Percentiles rank a stretch among this genome's conserved stretches.
phyloP scores from a whole-genome alignment of 2,329 filamentous ascomycete genomes.

The Tolypocladium tropicale region DNA sequence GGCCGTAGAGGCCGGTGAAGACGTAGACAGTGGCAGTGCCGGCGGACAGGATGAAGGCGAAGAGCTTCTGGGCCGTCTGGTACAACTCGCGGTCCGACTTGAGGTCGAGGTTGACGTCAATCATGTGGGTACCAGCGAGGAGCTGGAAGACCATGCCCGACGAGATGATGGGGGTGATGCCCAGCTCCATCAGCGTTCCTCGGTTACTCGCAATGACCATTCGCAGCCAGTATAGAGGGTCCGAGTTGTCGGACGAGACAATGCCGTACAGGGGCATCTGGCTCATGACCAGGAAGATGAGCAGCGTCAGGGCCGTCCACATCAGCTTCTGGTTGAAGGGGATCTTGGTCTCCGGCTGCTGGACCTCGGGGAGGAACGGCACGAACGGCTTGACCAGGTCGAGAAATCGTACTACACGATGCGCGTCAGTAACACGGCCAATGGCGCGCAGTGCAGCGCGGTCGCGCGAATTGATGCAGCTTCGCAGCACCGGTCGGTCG shows the following conservation, averaged over 20 bases:
- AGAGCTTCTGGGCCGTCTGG: constrained; percentile 98
- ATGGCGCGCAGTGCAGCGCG: constrained; percentile 16
- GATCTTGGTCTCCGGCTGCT: constrained; percentile 95
- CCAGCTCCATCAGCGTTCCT: constrained; percentile 90
- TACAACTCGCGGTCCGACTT: constrained; percentile 99
- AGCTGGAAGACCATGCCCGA: constrained; percentile 99
- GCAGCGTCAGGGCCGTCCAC: constrained; percentile 87
- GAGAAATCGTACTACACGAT: constrained; percentile 79
- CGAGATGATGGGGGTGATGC: constrained; percentile 97
- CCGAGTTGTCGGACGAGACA: constrained; percentile 95
- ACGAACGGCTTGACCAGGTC: constrained; percentile 99
- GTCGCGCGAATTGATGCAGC: constrained; percentile 8
- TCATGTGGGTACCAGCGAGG: constrained; percentile 96
- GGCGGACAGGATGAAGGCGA: constrained; percentile 94
- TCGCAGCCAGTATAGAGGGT: constrained; percentile 98
- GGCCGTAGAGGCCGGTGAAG: constrained; percentile 94
- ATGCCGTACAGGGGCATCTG: constrained; percentile 99
- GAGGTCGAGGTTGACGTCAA: constrained; percentile 99
- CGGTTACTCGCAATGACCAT: constrained; percentile 99
- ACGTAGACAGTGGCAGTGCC: constrained; percentile 98
- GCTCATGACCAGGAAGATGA: constrained; percentile 99
- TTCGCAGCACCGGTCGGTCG: constrained; percentile 7
- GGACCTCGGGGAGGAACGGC: constrained; percentile 98
- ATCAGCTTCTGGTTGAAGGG: constrained; percentile 98
- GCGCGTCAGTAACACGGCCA: constrained; percentile 15